Evolutionary conservation across 225 moss, liverwort and hornwort species (phyloP).

Genomic region (Climacium dendroides): DNA sequence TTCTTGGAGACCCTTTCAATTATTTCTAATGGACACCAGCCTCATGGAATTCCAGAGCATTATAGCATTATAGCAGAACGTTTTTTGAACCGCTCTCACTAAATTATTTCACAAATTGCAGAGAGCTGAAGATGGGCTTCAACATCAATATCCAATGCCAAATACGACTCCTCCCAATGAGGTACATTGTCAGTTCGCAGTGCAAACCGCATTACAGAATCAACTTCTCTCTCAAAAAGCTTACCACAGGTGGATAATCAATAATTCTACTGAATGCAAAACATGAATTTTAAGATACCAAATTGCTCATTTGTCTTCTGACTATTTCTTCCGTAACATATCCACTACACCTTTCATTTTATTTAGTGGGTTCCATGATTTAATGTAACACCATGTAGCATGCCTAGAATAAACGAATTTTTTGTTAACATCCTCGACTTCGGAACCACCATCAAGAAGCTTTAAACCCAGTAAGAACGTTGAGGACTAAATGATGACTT

Average conservation of each 20-base stretch:
- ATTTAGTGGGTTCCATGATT: not conserved
- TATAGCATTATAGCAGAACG: not conserved
- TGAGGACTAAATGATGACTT: not conserved
- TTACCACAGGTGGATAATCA: not conserved
- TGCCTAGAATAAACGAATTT: not conserved
- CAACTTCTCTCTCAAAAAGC: not conserved
- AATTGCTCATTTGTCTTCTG: not conserved
- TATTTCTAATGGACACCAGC: not conserved
- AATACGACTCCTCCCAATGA: slow-evolving; percentile 8
- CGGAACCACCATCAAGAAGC: not conserved
- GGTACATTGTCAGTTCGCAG: not conserved
- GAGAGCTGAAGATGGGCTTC: slow-evolving; percentile 25
- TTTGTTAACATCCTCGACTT: no score
- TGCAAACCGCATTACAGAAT: not conserved
- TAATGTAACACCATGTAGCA: not conserved
- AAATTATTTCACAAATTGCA: not conserved
- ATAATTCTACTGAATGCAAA: not conserved
- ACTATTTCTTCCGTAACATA: not conserved
- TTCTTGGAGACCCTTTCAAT: not conserved
- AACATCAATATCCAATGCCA: slow-evolving; percentile 38
- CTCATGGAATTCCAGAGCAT: not conserved
- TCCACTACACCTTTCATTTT: not conserved
- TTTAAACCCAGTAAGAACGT: no score
- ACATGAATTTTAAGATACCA: not conserved
- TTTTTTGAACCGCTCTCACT: not conserved